Evolutionary conservation across 345 rosid species (phyloP).

Genomic region (Hevea brasiliensis): DNA sequence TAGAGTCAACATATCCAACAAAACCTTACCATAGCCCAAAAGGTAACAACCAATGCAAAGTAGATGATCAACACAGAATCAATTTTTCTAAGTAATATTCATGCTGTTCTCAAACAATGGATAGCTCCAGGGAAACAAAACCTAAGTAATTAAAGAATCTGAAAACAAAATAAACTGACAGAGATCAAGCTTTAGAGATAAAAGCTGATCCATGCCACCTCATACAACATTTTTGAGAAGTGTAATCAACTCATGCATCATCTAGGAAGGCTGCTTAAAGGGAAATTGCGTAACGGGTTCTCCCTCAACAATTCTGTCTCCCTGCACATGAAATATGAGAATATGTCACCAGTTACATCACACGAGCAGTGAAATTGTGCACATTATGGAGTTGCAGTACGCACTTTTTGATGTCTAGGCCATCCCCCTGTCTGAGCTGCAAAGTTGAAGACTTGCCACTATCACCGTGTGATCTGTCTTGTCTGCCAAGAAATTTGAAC

Average conservation of each 20-base stretch:
- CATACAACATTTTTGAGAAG: background rate
- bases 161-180: background rate
- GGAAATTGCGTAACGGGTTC: slow-evolving; percentile 84
- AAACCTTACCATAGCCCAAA: no score
- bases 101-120: no score
- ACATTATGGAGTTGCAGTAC: background rate
- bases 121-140: background rate
- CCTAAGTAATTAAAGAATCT: no score
- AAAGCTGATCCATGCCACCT: slow-evolving; percentile 39
- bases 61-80: no score
- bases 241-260: slow-evolving; percentile 25
- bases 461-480: slow-evolving; percentile 7
- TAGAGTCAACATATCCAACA: no score
- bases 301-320: slow-evolving; percentile 75
- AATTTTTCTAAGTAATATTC: no score
- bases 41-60: no score
- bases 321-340: slow-evolving; percentile 34
- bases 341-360: background rate
- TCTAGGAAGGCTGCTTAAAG: slow-evolving; percentile 68
- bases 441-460: slow-evolving; percentile 35
- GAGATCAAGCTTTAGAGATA: slow-evolving; percentile 41
- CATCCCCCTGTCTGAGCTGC: slow-evolving; percentile 43
- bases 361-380: background rate
- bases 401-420: slow-evolving; percentile 48
- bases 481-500: slow-evolving; percentile 26